Percentiles rank a stretch among this genome's conserved stretches.
Conservation (phyloP, 371 early-diverging fungal genomes). For the Mortierella sp. region DNA sequence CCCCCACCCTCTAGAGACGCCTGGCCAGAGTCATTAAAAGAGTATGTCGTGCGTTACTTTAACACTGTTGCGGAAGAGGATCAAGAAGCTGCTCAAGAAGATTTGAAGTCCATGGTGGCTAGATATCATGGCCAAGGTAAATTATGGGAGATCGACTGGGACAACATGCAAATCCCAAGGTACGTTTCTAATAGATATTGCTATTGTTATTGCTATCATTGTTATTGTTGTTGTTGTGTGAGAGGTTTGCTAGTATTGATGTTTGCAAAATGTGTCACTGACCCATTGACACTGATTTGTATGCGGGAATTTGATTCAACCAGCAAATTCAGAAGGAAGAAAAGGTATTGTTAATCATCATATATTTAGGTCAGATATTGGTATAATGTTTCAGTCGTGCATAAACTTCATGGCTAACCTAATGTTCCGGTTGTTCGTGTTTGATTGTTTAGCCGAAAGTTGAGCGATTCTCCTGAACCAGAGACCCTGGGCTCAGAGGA, state of each 20-base stretch:
- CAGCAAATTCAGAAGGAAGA: conserved; percentile 17
- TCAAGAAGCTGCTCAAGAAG: conserved; percentile 65
- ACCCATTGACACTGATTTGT: background rate
- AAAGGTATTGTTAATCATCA: background rate
- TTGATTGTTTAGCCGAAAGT: conserved; percentile 1
- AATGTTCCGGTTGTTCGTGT: background rate
- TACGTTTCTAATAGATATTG: conserved; percentile 30
- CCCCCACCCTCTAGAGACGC: conserved; percentile 1
- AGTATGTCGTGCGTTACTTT: conserved; percentile 75
- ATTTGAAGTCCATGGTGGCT: conserved; percentile 69
- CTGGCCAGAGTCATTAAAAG: conserved; percentile 59
- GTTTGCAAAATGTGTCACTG: background rate
- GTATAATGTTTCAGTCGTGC: background rate
- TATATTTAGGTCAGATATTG: too few species aligned
- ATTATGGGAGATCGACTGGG: conserved; percentile 76
- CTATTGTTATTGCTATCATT: too few species aligned
- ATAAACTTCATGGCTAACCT: background rate
- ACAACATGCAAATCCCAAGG: conserved; percentile 72
- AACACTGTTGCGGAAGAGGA: conserved; percentile 62
- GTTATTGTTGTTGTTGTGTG: too few species aligned
- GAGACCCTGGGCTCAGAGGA: conserved; percentile 60
- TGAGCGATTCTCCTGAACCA: conserved; percentile 44
- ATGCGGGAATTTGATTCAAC: background rate
- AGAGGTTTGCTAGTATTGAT: background rate
- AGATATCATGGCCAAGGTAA: conserved; percentile 64